phyloP scores from a whole-genome alignment of 495 filamentous ascomycete genomes.

The Aspergillus carlsbadensis region DNA sequence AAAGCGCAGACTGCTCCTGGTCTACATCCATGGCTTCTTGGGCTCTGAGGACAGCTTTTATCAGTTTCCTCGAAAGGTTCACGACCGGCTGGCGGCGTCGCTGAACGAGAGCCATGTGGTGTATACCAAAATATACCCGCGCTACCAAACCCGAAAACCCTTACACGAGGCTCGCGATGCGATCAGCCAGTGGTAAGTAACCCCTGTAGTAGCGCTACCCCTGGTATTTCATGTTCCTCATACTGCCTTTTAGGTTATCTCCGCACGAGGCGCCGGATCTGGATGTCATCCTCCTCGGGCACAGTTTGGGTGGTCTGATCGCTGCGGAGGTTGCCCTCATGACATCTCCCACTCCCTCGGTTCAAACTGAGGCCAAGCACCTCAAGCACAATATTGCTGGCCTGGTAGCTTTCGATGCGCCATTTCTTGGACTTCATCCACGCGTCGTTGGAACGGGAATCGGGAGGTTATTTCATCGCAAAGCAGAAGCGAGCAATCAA shows the following conservation, averaged over 20 bases:
- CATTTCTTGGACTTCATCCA: constrained; percentile 86
- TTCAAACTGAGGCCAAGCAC: constrained; percentile 41
- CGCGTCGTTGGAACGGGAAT: constrained; percentile 80
- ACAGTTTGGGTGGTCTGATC: constrained; percentile 87
- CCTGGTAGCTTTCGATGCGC: constrained; percentile 80
- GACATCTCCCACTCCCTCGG: constrained; percentile 69
- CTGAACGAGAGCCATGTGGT: constrained; percentile 73
- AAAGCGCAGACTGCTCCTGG: constrained; percentile 64
- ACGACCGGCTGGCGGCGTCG: constrained; percentile 67
- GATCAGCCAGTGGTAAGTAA: no score
- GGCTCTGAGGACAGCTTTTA: constrained; percentile 86
- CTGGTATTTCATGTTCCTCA: constrained; percentile 80
- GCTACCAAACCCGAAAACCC: no score
- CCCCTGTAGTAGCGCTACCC: no score
- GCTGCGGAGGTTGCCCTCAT: constrained; percentile 42
- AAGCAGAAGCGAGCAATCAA: constrained; percentile 18
- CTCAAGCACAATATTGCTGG: constrained; percentile 58
- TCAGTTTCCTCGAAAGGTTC: constrained; percentile 83
- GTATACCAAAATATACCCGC: no score
- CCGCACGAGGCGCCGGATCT: constrained; percentile 73
- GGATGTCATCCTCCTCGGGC: constrained; percentile 82
- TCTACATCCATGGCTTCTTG: constrained; percentile 94
- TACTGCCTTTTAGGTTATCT: constrained; percentile 52
- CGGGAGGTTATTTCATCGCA: constrained; percentile 68
- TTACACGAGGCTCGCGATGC: no score